A percentile compares a stretch with the other conserved stretches of the same genome.
phyloP scores from a whole-genome alignment of 163 green algal species.

The Scenedesmus sp. region DNA sequence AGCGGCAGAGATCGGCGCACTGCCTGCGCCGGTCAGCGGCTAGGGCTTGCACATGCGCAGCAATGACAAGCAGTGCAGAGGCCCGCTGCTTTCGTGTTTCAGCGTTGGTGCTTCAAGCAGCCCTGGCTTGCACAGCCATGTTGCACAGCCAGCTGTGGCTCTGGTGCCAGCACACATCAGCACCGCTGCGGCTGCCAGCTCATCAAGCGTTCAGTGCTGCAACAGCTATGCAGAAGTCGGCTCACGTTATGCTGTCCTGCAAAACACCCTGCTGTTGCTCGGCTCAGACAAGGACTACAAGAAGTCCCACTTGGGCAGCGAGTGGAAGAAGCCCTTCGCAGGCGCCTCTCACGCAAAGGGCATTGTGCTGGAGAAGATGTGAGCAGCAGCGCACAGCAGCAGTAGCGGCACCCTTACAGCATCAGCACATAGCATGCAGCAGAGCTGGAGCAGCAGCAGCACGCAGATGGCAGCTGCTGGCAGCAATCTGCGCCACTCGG shows the following conservation, averaged over 20 bases:
- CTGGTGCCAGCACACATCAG: background rate
- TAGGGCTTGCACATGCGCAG: background rate
- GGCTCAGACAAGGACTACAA: slow-evolving; percentile 99
- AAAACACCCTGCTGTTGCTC: slow-evolving; percentile 54
- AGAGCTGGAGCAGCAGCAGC: no score
- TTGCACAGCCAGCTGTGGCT: background rate
- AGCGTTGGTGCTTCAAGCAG: background rate
- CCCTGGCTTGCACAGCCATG: background rate
- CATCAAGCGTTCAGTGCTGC: no score
- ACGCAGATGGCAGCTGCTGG: background rate
- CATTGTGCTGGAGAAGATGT: slow-evolving; percentile 99
- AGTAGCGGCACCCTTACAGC: background rate
- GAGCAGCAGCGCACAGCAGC: slow-evolving; percentile 54
- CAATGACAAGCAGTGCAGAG: background rate
- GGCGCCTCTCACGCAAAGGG: slow-evolving; percentile 99
- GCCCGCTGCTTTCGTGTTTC: background rate
- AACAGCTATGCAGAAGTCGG: no score
- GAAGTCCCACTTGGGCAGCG: slow-evolving; percentile 97
- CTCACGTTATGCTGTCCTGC: background rate
- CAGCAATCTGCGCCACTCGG: background rate
- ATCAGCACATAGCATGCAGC: background rate
- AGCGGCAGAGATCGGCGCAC: background rate
- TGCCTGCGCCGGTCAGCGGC: background rate
- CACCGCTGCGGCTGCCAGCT: background rate
- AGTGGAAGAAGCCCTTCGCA: slow-evolving; percentile 99